Percentiles rank a stretch among this genome's conserved stretches.
Evolutionary conservation across 179 eudicot species (phyloP).

Genomic region (Corrigiola litoralis): DNA sequence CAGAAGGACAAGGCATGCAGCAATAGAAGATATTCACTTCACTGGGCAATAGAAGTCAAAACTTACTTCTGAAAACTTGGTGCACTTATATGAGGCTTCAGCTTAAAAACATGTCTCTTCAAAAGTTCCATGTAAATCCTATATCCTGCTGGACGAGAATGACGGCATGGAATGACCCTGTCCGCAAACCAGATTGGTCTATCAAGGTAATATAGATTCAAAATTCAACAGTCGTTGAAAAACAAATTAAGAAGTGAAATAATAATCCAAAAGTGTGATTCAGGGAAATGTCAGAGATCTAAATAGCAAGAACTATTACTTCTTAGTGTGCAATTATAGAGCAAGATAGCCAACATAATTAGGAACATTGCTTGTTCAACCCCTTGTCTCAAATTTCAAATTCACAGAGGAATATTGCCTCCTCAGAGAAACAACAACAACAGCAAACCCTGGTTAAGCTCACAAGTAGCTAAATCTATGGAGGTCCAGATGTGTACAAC

Average conservation of each 20-base stretch:
- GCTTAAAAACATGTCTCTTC: slow-evolving; percentile 52
- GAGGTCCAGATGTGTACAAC: too few species aligned
- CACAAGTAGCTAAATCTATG: too few species aligned
- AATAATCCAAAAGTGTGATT: neutral
- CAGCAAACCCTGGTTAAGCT: too few species aligned
- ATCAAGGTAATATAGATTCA: neutral
- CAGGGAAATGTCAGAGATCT: neutral
- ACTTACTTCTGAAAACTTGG: slow-evolving; percentile 64
- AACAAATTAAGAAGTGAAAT: neutral
- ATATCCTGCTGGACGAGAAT: slow-evolving; percentile 66
- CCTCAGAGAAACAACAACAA: too few species aligned
- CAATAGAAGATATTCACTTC: neutral
- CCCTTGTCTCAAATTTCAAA: too few species aligned
- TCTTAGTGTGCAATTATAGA: neutral
- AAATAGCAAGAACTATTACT: neutral
- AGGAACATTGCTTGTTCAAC: neutral
- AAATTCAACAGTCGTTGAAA: neutral
- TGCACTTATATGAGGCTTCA: slow-evolving; percentile 39
- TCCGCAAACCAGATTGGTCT: neutral
- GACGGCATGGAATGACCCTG: slow-evolving; percentile 85
- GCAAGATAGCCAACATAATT: neutral
- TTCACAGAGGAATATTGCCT: too few species aligned
- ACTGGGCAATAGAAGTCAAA: neutral
- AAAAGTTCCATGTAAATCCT: slow-evolving; percentile 89
- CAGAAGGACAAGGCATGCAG: neutral